phyloP scores from a whole-genome alignment of 2,329 filamentous ascomycete species.

The Nothopassalora personata region DNA sequence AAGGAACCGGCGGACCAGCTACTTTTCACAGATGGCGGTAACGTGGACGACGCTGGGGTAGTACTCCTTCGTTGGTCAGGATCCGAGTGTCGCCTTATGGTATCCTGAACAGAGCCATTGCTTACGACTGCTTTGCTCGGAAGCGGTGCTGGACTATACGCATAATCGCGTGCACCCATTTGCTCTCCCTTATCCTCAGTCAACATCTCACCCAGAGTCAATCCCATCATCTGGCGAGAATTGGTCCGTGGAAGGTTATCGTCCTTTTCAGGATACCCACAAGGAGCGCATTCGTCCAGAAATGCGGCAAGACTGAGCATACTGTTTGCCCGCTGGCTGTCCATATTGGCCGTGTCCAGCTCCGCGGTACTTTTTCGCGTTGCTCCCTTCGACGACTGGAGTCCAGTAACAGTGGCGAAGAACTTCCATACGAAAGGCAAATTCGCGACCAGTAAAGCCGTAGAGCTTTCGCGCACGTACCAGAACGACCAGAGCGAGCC shows the following conservation, averaged over 20 bases:
- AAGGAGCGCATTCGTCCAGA: slow-evolving; percentile 6
- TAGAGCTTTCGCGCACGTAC: slow-evolving; percentile 56
- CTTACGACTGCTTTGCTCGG: background rate
- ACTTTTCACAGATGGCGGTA: slow-evolving; percentile 7
- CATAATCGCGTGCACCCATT: background rate
- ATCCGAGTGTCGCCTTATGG: slow-evolving; percentile 2
- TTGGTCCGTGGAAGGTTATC: background rate
- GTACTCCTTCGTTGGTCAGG: background rate
- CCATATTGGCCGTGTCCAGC: background rate
- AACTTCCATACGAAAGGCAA: slow-evolving; percentile 57
- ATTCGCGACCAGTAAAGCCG: slow-evolving; percentile 57
- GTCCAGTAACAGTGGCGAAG: slow-evolving; percentile 38
- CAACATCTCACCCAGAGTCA: background rate
- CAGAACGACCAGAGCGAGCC: slow-evolving; percentile 54
- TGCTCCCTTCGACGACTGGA: slow-evolving; percentile 22
- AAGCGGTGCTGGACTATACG: background rate
- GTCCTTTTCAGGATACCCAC: background rate
- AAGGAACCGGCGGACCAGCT: slow-evolving; percentile 14
- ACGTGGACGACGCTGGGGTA: slow-evolving; percentile 2
- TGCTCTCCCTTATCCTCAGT: background rate
- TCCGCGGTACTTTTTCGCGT: background rate
- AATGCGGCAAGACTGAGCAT: slow-evolving; percentile 8
- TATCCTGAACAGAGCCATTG: background rate
- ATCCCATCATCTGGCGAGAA: background rate
- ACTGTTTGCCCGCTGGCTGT: slow-evolving; percentile 5